Evolutionary conservation across 1,284 basidiomycete genomes (phyloP).

Genomic region (Apiotrichum veenhuisii): DNA sequence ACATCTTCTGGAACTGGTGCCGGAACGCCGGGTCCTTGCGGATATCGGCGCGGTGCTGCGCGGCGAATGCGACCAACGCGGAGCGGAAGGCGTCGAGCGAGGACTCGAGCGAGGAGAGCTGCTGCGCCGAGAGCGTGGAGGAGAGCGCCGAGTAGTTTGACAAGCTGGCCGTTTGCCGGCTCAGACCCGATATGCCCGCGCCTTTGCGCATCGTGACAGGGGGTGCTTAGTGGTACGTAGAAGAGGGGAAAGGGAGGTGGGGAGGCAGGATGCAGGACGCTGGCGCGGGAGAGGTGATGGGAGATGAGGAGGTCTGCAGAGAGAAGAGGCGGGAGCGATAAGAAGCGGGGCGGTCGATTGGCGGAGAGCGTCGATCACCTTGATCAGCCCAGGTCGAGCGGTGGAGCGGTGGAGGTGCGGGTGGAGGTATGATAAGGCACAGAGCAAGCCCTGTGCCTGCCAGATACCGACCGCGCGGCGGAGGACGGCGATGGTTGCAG

Average conservation of each 20-base stretch:
- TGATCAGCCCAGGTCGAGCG: too few species aligned
- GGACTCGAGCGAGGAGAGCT: slow-evolving; percentile 71
- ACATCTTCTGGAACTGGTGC: slow-evolving; percentile 94
- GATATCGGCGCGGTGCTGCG: slow-evolving; percentile 79
- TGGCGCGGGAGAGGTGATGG: too few species aligned
- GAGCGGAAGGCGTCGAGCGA: slow-evolving; percentile 82
- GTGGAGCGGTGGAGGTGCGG: too few species aligned
- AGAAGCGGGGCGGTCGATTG: too few species aligned
- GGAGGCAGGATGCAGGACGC: background rate
- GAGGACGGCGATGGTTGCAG: too few species aligned
- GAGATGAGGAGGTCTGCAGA: too few species aligned
- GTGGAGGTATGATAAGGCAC: too few species aligned
- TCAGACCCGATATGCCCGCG: slow-evolving; percentile 53
- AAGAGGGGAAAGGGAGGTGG: background rate
- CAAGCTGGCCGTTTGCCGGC: slow-evolving; percentile 48
- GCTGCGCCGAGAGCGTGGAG: slow-evolving; percentile 67
- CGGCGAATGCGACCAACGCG: slow-evolving; percentile 75
- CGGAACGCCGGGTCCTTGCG: slow-evolving; percentile 80
- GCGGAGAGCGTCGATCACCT: too few species aligned
- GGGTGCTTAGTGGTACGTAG: background rate
- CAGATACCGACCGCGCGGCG: too few species aligned
- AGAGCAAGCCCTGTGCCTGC: too few species aligned
- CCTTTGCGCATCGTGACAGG: slow-evolving; percentile 50
- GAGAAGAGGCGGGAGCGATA: too few species aligned
- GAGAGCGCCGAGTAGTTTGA: slow-evolving; percentile 73